Conservation (phyloP, 805 yeast species). For the Ogataea glucozyma region DNA sequence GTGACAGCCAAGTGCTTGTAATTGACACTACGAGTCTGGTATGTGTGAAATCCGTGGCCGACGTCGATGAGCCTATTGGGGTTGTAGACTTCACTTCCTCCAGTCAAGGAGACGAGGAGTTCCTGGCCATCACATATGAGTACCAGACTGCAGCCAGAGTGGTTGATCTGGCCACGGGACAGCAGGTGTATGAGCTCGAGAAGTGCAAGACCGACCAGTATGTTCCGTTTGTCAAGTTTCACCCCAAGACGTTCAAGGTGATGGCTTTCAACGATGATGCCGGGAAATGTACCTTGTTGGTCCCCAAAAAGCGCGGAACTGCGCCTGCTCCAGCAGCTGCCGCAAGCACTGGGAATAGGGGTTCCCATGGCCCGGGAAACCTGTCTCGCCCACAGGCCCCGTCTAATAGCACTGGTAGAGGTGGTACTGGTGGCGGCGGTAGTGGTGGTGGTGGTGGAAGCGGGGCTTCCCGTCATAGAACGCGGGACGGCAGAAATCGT, state of each 20-base stretch:
- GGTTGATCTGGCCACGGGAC: conserved; percentile 32
- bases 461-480: too few species aligned
- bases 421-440: not conserved
- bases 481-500: not conserved
- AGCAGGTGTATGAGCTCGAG: conserved; percentile 32
- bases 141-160: conserved; percentile 39
- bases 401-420: too few species aligned
- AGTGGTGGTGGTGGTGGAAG: not conserved
- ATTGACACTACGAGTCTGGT: conserved; percentile 40
- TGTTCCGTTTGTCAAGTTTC: conserved; percentile 21
- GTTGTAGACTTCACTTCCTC: conserved; percentile 33
- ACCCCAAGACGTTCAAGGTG: conserved; percentile 19
- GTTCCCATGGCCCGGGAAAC: conserved; percentile 3
- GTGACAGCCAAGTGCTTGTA: conserved; percentile 47
- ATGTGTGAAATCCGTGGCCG: conserved; percentile 32
- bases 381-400: not conserved
- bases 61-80: conserved; percentile 44
- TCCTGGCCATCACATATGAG: conserved; percentile 43
- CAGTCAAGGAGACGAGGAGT: conserved; percentile 37
- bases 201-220: conserved; percentile 21
- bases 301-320: conserved; percentile 12
- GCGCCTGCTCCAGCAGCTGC: conserved; percentile 5
- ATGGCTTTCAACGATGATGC: conserved; percentile 22
- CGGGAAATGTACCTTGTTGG: conserved; percentile 20
- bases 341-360: not conserved